Evolutionary conservation across 2,329 filamentous ascomycete species (phyloP).

Genomic region (Alternaria metachromatica): DNA sequence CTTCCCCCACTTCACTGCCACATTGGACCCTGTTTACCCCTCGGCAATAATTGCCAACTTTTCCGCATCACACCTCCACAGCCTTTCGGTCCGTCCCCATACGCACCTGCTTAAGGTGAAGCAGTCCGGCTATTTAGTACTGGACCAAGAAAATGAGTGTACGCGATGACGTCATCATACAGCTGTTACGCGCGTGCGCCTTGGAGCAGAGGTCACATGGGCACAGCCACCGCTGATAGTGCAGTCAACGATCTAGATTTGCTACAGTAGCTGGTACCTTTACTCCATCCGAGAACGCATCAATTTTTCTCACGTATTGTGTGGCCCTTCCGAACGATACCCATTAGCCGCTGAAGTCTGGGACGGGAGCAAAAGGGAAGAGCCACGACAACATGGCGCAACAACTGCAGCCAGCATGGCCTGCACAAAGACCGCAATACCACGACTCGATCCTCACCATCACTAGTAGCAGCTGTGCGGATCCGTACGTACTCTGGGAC

Average conservation of each 20-base stretch:
- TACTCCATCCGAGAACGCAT: not conserved
- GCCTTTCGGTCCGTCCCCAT: slow-evolving; percentile 10
- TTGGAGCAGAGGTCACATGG: slow-evolving; percentile 13
- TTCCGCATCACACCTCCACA: not conserved
- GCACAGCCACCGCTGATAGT: not conserved
- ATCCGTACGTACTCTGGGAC: slow-evolving; percentile 54
- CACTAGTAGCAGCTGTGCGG: slow-evolving; percentile 50
- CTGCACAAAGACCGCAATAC: slow-evolving; percentile 31
- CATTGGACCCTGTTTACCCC: not conserved
- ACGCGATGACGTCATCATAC: slow-evolving; percentile 23
- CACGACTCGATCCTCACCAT: slow-evolving; percentile 52
- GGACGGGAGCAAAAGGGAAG: too few species aligned
- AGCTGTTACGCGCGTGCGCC: slow-evolving; percentile 12
- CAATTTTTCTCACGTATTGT: too few species aligned
- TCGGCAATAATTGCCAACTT: not conserved
- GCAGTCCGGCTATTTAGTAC: not conserved
- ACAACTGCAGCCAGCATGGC: slow-evolving; percentile 10
- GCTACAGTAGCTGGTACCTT: not conserved
- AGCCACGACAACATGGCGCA: not conserved
- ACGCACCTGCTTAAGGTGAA: slow-evolving; percentile 9
- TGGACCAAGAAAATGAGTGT: not conserved
- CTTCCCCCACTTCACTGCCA: not conserved
- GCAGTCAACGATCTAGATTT: not conserved
- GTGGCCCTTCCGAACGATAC: not conserved
- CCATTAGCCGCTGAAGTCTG: too few species aligned